phyloP scores from a whole-genome alignment of 805 yeast species.

The Nakazawaea anatomiae region DNA sequence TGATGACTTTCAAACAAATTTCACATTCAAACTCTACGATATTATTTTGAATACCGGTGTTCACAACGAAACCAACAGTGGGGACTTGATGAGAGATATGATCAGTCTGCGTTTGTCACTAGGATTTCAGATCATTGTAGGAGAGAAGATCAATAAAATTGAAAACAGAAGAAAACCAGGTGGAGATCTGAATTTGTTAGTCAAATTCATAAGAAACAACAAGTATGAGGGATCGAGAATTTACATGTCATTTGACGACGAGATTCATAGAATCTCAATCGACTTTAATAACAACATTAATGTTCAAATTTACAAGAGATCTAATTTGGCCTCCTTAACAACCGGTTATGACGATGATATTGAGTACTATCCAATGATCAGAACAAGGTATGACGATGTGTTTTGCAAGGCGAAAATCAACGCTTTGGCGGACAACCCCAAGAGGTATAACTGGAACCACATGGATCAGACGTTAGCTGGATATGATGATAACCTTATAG shows the following conservation, averaged over 20 bases:
- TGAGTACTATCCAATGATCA: conserved; percentile 49
- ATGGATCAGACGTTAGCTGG: conserved; percentile 93
- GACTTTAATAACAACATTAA: conserved; percentile 68
- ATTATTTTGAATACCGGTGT: conserved; percentile 59
- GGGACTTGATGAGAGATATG: conserved; percentile 78
- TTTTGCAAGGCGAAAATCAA: conserved; percentile 56
- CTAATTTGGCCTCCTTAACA: conserved; percentile 24
- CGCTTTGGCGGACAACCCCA: conserved; percentile 45
- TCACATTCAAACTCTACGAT: conserved; percentile 78
- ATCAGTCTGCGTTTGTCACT: conserved; percentile 72
- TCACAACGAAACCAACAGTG: conserved; percentile 42
- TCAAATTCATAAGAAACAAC: conserved; percentile 43
- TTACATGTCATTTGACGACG: conserved; percentile 73
- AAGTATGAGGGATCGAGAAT: conserved; percentile 54
- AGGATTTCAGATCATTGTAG: conserved; percentile 89
- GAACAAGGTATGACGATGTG: conserved; percentile 71
- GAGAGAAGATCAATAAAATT: conserved; percentile 56
- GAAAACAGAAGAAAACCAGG: conserved; percentile 56
- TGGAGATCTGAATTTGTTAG: conserved; percentile 50
- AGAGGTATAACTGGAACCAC: conserved; percentile 79
- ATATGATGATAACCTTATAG: conserved; percentile 65
- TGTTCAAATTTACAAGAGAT: conserved; percentile 65
- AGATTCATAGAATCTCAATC: conserved; percentile 77
- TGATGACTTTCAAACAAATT: conserved; percentile 63
- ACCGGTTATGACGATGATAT: conserved; percentile 8